A percentile compares a stretch with the other conserved stretches of the same genome.
These are phyloP conservation scores for Trapa incisa DNA, from an alignment of 345 rosid genomes.

Conservation along the genomic window DNA sequence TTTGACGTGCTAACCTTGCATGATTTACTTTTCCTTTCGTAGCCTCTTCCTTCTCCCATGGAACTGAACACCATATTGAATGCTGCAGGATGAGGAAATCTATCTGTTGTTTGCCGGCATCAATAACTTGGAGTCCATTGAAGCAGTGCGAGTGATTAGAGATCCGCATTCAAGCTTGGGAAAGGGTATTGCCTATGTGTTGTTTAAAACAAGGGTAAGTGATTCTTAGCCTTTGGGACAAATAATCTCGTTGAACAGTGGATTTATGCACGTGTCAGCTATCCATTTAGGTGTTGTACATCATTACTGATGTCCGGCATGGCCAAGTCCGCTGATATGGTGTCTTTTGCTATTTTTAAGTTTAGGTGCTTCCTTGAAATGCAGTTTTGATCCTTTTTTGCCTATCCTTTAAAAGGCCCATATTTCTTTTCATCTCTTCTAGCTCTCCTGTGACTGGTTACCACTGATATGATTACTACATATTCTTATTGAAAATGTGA, in stretches of 20 bases:
- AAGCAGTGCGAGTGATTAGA: conserved; percentile 86
- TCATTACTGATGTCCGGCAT: neutral
- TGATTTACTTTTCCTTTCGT: neutral
- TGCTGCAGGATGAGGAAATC: conserved; percentile 74
- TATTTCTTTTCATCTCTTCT: neutral
- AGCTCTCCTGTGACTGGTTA: neutral
- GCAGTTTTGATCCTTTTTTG: too few species aligned
- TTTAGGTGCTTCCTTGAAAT: neutral
- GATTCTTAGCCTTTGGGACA: neutral
- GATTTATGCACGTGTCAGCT: neutral
- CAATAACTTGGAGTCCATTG: conserved; percentile 49
- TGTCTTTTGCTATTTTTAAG: neutral
- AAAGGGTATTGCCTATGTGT: conserved; percentile 89
- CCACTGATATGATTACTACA: too few species aligned
- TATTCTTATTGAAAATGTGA: neutral
- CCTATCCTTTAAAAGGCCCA: neutral
- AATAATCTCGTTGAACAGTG: neutral
- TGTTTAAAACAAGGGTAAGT: conserved; percentile 75
- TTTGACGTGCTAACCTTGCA: neutral
- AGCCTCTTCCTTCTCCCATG: neutral
- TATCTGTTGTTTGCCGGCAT: conserved; percentile 66
- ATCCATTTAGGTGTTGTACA: neutral
- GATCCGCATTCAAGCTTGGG: conserved; percentile 75
- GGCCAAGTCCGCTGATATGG: neutral
- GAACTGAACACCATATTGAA: neutral